Base-by-base conservation (phyloP, 441 rosid species). In the Populus tomentosa region DNA sequence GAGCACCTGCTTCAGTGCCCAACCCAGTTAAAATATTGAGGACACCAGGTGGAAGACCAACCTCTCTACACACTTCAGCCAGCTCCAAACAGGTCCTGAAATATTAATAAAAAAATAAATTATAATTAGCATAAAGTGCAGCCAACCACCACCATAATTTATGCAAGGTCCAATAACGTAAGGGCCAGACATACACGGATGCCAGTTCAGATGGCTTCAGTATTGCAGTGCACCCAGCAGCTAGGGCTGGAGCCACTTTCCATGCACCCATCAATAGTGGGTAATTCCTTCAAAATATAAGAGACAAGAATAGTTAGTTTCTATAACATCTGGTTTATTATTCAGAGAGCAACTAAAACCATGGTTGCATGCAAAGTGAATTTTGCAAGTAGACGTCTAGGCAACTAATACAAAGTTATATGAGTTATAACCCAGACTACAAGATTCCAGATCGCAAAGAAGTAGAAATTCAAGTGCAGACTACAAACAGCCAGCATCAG, bases 231-330 rank as follows among this genome's bases (percentile, higher is more conserved):
- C 99, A 97, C 50, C 99, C 99, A 56, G 99, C 98, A 74, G 99
- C 99, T 85, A 97, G 81, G 53, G 99, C 94, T 80, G 99, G 98
- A 85, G 99, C 99, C 56, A 97, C 97, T 85, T 97, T 97, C 98
- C 99, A 94, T 77, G 90, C 82, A 77, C 98, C 96, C 98, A 97
- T 90, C 88, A 94, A 84, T 32, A 97, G 80, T 6, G 99, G 99
- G 78, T 97, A 94, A 85, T 97, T 97, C 99, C 98, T 94, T 87
- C 88, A 89, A 77, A 69, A 82, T 16, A 79, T 16, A 79, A 68
- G 35, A 42, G 40, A 65, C 33, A 82, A 78, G 46, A 4, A 69
- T 63, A 67, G 18, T 77, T 67, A 83, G 79, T 69, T 67, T 71
- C 56, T 20, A 23, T 35, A 75, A 53, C 16, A 73, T 61, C 1